phyloP scores from a whole-genome alignment of 345 rosid genomes.

The Clarkia xantiana region DNA sequence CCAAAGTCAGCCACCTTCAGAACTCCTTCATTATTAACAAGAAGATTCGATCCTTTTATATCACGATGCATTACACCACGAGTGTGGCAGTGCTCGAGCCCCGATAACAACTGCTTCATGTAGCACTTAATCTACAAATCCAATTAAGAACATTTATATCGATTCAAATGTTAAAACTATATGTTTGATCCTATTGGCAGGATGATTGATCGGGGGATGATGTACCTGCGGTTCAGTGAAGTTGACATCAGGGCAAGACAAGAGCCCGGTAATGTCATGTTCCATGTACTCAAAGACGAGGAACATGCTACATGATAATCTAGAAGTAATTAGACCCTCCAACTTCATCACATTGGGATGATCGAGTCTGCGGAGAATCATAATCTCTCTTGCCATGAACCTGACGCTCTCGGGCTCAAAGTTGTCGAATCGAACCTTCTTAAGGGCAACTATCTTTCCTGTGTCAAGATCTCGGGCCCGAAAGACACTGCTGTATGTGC shows the following conservation, averaged over 20 bases:
- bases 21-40: constrained; percentile 14
- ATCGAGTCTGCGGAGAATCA: constrained; percentile 19
- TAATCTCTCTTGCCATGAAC: constrained; percentile 29
- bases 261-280: constrained; percentile 21
- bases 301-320: constrained; percentile 20
- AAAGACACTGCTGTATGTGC: too few species aligned
- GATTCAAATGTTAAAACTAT: not conserved
- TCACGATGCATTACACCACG: constrained; percentile 24
- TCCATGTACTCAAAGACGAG: constrained; percentile 29
- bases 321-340: constrained; percentile 21
- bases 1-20: constrained; percentile 29
- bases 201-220: too few species aligned
- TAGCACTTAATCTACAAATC: constrained; percentile 11
- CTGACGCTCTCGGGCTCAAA: constrained; percentile 24
- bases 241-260: constrained; percentile 16
- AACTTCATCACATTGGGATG: constrained; percentile 24
- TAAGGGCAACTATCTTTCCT: constrained; percentile 22
- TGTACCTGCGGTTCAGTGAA: constrained; percentile 21
- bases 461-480: constrained; percentile 4
- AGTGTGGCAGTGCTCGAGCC: constrained; percentile 24
- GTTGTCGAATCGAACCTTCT: constrained; percentile 22
- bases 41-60: constrained; percentile 14
- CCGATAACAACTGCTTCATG: constrained; percentile 18
- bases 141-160: not conserved
- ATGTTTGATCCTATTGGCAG: not conserved